Percentiles rank a stretch among this genome's conserved stretches.
These are phyloP conservation scores for Filobasidium wieringae DNA, from an alignment of 768 basidiomycete species.

Conservation along the genomic window DNA sequence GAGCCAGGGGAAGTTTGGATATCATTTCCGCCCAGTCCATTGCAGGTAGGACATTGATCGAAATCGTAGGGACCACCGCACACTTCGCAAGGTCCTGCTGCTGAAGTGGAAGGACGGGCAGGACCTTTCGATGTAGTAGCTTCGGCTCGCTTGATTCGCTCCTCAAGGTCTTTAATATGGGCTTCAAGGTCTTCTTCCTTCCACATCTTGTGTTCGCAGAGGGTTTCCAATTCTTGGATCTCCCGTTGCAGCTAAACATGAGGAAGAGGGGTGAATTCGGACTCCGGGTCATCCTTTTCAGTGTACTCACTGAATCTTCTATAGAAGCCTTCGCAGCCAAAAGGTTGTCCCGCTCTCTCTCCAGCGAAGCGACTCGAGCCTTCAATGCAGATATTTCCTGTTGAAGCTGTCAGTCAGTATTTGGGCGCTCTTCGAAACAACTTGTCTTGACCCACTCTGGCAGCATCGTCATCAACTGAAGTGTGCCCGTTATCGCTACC, in stretches of 20 bases:
- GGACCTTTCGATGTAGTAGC: not conserved
- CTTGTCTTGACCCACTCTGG: not conserved
- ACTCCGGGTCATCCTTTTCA: not conserved
- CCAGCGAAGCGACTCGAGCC: not conserved
- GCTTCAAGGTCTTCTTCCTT: slow-evolving; percentile 35
- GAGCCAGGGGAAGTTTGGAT: not conserved
- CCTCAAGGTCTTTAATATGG: slow-evolving; percentile 22
- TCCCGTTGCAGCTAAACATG: slow-evolving; percentile 92
- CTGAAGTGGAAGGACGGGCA: slow-evolving; percentile 6
- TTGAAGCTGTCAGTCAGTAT: no score
- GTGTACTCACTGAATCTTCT: no score
- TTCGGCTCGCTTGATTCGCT: not conserved
- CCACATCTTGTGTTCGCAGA: slow-evolving; percentile 83
- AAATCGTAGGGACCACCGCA: slow-evolving; percentile 35
- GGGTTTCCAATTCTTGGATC: slow-evolving; percentile 76
- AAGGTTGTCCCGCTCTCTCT: not conserved
- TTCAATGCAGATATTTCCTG: not conserved
- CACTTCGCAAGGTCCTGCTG: slow-evolving; percentile 23
- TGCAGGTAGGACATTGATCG: slow-evolving; percentile 32
- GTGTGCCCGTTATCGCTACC: not conserved
- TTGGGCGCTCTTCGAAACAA: no score
- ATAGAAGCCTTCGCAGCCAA: not conserved
- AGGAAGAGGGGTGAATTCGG: slow-evolving; percentile 5
- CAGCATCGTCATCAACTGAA: not conserved
- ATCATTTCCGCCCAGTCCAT: slow-evolving; percentile 9